Conservation (phyloP, 225 moss, liverwort and hornwort species). For the Climacium dendroides region DNA sequence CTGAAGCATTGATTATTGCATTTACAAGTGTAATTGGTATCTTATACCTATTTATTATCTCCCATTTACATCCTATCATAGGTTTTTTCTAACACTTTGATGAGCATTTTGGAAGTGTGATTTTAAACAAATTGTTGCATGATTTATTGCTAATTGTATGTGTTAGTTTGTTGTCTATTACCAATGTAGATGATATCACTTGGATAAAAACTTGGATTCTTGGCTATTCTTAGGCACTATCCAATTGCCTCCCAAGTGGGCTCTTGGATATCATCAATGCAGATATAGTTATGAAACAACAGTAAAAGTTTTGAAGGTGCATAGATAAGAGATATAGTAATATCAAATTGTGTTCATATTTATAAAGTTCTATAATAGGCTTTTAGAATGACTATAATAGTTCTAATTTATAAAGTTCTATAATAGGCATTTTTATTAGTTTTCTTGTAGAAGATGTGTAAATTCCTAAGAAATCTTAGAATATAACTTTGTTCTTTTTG, state of each 20-base stretch:
- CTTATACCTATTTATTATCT: background rate
- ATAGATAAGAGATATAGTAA: background rate
- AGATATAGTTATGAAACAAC: constrained; percentile 68
- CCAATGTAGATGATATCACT: background rate
- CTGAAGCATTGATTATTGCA: constrained; percentile 32
- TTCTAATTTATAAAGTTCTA: background rate
- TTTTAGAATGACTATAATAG: background rate
- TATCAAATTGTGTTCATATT: background rate
- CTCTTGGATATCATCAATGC: constrained; percentile 87
- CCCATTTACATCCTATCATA: background rate
- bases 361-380: background rate
- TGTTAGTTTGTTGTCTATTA: background rate
- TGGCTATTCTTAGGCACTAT: constrained; percentile 40
- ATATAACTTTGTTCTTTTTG: background rate
- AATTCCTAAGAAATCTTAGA: background rate
- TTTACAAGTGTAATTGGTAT: constrained; percentile 58
- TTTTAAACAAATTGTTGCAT: background rate
- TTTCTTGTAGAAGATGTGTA: background rate
- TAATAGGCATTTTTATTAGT: background rate
- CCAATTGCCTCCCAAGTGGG: constrained; percentile 82
- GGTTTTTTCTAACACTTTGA: background rate
- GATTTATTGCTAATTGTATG: background rate
- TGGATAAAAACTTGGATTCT: background rate
- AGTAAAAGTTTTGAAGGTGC: constrained; percentile 46
- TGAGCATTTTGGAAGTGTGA: background rate